phyloP scores from a whole-genome alignment of 31 red algal species.

The Bonnemaisonia californica region DNA sequence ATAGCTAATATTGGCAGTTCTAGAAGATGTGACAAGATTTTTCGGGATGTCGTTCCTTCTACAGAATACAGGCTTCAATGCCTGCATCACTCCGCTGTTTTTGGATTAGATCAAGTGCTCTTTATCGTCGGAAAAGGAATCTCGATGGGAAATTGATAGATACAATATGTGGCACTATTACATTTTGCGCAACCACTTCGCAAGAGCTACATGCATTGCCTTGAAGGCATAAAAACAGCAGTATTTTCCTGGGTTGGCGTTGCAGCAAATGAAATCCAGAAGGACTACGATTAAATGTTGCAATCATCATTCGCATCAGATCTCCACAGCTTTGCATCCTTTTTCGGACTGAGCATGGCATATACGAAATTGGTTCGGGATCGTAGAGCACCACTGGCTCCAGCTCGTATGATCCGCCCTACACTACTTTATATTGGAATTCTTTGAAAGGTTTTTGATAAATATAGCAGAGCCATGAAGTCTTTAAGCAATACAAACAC shows the following conservation, averaged over 20 bases:
- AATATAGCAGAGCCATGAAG: slow-evolving; percentile 31
- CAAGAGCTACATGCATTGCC: not conserved
- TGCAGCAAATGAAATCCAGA: not conserved
- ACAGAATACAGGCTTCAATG: slow-evolving; percentile 10
- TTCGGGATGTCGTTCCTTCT: slow-evolving; percentile 20
- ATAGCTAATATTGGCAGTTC: slow-evolving; percentile 2
- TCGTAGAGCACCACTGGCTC: not conserved
- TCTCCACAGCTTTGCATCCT: slow-evolving; percentile 22
- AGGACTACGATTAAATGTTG: slow-evolving; percentile 7
- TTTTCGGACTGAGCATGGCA: slow-evolving; percentile 12
- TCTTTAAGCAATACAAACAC: slow-evolving; percentile 25
- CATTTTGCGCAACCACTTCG: not conserved
- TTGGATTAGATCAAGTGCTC: slow-evolving; percentile 3
- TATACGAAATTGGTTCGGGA: not conserved
- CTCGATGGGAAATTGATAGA: slow-evolving; percentile 5
- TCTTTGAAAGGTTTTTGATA: slow-evolving; percentile 13
- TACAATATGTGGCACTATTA: slow-evolving; percentile 7
- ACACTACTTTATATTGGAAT: slow-evolving; percentile 23
- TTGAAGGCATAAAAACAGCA: not conserved
- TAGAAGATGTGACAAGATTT: not conserved
- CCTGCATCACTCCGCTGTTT: slow-evolving; percentile 12
- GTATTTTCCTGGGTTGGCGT: slow-evolving; percentile 14
- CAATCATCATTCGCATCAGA: slow-evolving; percentile 12
- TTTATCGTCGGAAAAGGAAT: slow-evolving; percentile 27
- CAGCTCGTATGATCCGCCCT: slow-evolving; percentile 6